These are phyloP conservation scores for Fomitopsis betulina DNA, from an alignment of 1,284 basidiomycete species.

Conservation along the genomic window DNA sequence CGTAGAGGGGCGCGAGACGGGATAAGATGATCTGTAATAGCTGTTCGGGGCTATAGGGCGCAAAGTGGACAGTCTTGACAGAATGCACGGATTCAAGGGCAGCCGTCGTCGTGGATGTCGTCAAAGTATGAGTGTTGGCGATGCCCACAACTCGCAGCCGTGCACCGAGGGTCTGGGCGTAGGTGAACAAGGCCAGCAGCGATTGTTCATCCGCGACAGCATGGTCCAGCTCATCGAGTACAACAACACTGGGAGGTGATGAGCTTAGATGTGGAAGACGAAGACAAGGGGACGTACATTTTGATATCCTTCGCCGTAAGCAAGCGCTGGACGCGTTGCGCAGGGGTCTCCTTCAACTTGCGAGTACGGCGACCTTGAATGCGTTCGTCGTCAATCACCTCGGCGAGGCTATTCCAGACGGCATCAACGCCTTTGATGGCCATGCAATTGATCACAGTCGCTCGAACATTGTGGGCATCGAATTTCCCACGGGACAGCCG, in stretches of 20 bases:
- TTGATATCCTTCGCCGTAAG: constrained; percentile 38
- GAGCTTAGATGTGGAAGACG: too few relatives aligned
- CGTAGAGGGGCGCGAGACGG: constrained; percentile 46
- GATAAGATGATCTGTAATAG: constrained; percentile 60
- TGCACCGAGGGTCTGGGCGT: constrained; percentile 46
- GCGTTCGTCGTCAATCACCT: constrained; percentile 42
- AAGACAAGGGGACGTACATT: constrained; percentile 41
- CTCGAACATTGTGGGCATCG: constrained; percentile 36
- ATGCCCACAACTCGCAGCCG: constrained; percentile 69
- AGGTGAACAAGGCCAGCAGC: constrained; percentile 57
- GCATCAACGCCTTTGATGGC: constrained; percentile 57
- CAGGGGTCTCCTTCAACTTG: constrained; percentile 24
- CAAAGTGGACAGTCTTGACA: constrained; percentile 68
- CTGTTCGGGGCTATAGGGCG: constrained; percentile 67
- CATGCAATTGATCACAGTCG: constrained; percentile 75
- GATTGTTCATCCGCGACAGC: constrained; percentile 54
- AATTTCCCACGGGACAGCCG: constrained; percentile 30
- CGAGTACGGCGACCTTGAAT: constrained; percentile 29
- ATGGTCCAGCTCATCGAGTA: constrained; percentile 80
- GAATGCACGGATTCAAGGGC: constrained; percentile 33
- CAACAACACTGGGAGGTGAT: constrained; percentile 46
- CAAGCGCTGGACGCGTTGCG: constrained; percentile 42
- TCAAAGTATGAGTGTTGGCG: constrained; percentile 79
- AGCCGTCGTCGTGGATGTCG: constrained; percentile 41
- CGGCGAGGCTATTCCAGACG: constrained; percentile 66